Evolutionary conservation across 176 grass and related monocot genomes (phyloP).

Genomic region (barley (Hordeum vulgare)): DNA sequence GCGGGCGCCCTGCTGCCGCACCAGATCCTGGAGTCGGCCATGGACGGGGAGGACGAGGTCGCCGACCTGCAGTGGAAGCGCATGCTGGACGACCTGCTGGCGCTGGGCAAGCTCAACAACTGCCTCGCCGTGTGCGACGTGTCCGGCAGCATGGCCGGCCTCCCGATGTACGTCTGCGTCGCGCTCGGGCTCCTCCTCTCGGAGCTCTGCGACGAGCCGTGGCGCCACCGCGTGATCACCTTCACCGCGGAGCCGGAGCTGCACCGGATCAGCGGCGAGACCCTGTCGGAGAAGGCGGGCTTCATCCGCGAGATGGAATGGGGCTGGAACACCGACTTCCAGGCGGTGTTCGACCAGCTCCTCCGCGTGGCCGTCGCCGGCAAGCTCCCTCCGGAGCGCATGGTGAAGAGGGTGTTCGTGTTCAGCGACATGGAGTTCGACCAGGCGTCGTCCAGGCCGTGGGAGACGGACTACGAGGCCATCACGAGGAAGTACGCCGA

Average conservation of each 20-base stretch:
- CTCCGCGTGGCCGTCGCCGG: constrained; percentile 41
- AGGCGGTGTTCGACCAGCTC: constrained; percentile 67
- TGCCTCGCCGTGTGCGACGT: constrained; percentile 86
- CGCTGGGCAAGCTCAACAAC: constrained; percentile 37
- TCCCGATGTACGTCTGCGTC: constrained; percentile 63
- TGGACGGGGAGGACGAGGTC: constrained; percentile 24
- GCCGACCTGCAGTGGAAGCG: constrained; percentile 66
- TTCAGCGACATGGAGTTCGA: constrained; percentile 99
- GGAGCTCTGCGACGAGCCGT: constrained; percentile 72
- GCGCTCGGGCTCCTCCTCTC: constrained; percentile 75
- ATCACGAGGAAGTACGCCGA: constrained; percentile 47
- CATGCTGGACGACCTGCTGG: constrained; percentile 55
- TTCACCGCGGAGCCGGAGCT: constrained; percentile 44
- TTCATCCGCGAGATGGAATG: constrained; percentile 44
- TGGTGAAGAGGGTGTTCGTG: constrained; percentile 60
- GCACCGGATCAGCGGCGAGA: constrained; percentile 36
- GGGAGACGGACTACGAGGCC: constrained; percentile 89
- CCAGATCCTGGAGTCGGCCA: constrained; percentile 33
- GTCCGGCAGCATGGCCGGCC: constrained; percentile 57
- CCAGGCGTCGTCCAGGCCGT: constrained; percentile 34
- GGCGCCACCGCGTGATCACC: constrained; percentile 47
- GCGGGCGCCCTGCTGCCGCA: constrained; percentile 70
- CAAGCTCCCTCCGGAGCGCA: constrained; percentile 35
- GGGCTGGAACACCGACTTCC: constrained; percentile 58
- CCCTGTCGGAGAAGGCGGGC: constrained; percentile 36